These are phyloP conservation scores for Colletotrichum lini DNA, from an alignment of 2,329 filamentous ascomycete species.

Conservation along the genomic window DNA sequence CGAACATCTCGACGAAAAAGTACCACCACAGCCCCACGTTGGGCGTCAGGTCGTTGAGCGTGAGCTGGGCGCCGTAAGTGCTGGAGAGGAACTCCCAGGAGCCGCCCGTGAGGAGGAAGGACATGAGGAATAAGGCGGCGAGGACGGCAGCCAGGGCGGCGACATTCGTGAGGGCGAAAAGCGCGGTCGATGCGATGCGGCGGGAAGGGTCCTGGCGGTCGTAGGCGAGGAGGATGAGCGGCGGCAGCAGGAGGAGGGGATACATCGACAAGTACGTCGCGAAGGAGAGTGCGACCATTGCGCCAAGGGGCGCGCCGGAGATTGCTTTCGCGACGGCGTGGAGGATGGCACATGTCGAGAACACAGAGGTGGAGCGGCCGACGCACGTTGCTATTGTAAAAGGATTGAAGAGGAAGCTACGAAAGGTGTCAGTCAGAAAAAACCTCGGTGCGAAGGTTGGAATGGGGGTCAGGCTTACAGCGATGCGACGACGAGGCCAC, in stretches of 20 bases:
- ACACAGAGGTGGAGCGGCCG: slow-evolving; percentile 88
- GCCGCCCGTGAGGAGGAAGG: slow-evolving; percentile 78
- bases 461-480: slow-evolving; percentile 68
- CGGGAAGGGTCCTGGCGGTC: slow-evolving; percentile 69
- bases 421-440: slow-evolving; percentile 77
- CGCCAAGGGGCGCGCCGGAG: slow-evolving; percentile 78
- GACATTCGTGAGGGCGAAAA: slow-evolving; percentile 70
- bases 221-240: slow-evolving; percentile 84
- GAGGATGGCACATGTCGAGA: slow-evolving; percentile 90
- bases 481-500: slow-evolving; percentile 81
- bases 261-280: slow-evolving; percentile 95
- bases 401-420: slow-evolving; percentile 92
- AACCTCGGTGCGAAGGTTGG: slow-evolving; percentile 67
- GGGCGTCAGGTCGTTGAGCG: slow-evolving; percentile 91
- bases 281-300: slow-evolving; percentile 88
- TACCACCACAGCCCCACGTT: slow-evolving; percentile 99
- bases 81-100: slow-evolving; percentile 91
- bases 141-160: slow-evolving; percentile 68
- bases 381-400: slow-evolving; percentile 94
- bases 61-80: slow-evolving; percentile 93
- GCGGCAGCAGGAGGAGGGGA: slow-evolving; percentile 87
- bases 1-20: slow-evolving; percentile 99
- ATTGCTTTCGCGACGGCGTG: slow-evolving; percentile 87
- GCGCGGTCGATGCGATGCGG: slow-evolving; percentile 52
- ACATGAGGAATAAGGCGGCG: slow-evolving; percentile 77